Conservation (phyloP, 495 filamentous ascomycete species). For the Penicillium chermesinum region DNA sequence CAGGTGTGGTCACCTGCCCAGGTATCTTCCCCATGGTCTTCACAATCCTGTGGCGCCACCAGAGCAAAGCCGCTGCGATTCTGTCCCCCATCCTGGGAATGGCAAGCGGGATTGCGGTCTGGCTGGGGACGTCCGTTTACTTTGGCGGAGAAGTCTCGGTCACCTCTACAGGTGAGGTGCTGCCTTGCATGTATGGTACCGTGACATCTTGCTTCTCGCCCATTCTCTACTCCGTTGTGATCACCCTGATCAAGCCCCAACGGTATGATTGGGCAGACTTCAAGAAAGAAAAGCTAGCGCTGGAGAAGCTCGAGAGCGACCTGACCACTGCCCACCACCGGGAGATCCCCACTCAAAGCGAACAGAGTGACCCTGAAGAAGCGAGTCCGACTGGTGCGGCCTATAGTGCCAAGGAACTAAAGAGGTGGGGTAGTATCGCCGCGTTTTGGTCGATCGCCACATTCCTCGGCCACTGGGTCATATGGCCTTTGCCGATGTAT, state of each 20-base stretch:
- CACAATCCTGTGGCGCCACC: constrained; percentile 45
- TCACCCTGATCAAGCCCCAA: constrained; percentile 29
- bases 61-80: constrained; percentile 40
- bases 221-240: constrained; percentile 30
- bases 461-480: constrained; percentile 35
- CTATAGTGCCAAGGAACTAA: constrained; percentile 24
- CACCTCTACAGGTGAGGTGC: constrained; percentile 36
- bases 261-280: constrained; percentile 35
- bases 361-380: constrained; percentile 4
- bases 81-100: constrained; percentile 40
- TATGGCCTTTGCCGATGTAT: constrained; percentile 42
- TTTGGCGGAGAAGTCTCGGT: constrained; percentile 45
- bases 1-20: constrained; percentile 38
- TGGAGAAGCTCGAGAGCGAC: constrained; percentile 26
- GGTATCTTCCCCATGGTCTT: constrained; percentile 48
- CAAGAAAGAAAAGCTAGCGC: constrained; percentile 30
- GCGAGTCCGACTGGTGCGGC: constrained; percentile 1
- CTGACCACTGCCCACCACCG: constrained; percentile 17
- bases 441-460: constrained; percentile 34
- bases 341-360: neutral
- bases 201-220: constrained; percentile 36
- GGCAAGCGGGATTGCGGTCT: constrained; percentile 39
- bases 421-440: constrained; percentile 33
- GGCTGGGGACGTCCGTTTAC: constrained; percentile 41
- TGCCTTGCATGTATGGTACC: constrained; percentile 43